These are phyloP conservation scores for Falciphora oryzae DNA, from an alignment of 2,329 filamentous ascomycete genomes.

Conservation along the genomic window DNA sequence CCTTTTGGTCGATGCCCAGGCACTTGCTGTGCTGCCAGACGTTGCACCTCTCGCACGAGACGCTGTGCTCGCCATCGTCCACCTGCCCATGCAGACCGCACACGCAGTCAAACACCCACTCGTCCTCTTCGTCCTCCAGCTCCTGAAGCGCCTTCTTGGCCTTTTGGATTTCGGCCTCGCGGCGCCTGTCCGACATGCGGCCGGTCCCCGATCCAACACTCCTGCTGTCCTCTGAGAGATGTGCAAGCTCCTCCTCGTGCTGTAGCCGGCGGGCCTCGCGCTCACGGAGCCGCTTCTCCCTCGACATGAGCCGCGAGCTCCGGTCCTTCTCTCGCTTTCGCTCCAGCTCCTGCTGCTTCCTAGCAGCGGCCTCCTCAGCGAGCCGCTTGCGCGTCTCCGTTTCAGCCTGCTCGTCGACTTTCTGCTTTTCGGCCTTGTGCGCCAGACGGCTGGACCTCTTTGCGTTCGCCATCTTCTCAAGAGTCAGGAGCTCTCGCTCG, in stretches of 20 bases:
- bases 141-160: constrained; percentile 71
- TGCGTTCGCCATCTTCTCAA: constrained; percentile 85
- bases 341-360: constrained; percentile 59
- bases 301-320: constrained; percentile 72
- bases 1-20: constrained; percentile 68
- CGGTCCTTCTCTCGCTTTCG: constrained; percentile 63
- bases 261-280: constrained; percentile 77
- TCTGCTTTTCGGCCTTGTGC: constrained; percentile 71
- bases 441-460: constrained; percentile 91
- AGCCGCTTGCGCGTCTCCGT: constrained; percentile 64
- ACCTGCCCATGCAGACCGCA: constrained; percentile 89
- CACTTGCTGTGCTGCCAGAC: constrained; percentile 98
- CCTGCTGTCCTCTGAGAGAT: constrained; percentile 70
- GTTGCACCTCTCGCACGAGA: constrained; percentile 89
- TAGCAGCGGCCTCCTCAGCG: constrained; percentile 58
- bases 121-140: constrained; percentile 63
- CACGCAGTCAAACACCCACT: constrained; percentile 93
- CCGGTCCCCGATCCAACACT: constrained; percentile 47
- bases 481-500: constrained; percentile 71
- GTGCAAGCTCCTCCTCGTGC: constrained; percentile 77
- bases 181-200: constrained; percentile 69
- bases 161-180: constrained; percentile 77
- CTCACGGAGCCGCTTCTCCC: constrained; percentile 80
- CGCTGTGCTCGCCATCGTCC: constrained; percentile 89
- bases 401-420: constrained; percentile 62